phyloP scores from a whole-genome alignment of 176 grass and related monocot species.

The Alopecurus myosuroides region DNA sequence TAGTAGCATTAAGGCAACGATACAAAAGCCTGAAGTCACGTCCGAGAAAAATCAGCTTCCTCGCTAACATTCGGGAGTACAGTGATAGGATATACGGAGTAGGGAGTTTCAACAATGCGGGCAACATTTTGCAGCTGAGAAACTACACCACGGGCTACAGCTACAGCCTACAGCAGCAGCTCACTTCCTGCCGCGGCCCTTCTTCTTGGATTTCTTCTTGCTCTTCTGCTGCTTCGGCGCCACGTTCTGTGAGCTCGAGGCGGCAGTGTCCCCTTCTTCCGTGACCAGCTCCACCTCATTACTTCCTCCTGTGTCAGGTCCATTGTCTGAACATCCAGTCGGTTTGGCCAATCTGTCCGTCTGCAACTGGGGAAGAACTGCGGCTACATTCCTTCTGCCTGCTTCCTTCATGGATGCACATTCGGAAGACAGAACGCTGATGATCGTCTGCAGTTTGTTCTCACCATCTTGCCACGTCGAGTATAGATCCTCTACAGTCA shows the following conservation, averaged over 20 bases:
- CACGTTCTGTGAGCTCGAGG: background rate
- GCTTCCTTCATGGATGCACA: too few relatives aligned
- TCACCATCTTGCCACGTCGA: conserved; percentile 23
- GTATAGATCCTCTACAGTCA: conserved; percentile 16
- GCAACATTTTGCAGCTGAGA: background rate
- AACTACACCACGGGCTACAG: background rate
- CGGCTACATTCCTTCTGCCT: too few relatives aligned
- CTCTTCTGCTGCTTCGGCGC: conserved; percentile 9
- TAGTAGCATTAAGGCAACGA: background rate
- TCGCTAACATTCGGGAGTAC: background rate
- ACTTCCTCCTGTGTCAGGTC: background rate
- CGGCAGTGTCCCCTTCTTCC: background rate
- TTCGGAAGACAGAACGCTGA: conserved; percentile 8
- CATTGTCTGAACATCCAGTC: conserved; percentile 10
- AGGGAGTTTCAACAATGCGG: background rate
- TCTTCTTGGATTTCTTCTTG: conserved; percentile 31
- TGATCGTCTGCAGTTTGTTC: conserved; percentile 26
- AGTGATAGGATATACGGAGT: too few relatives aligned
- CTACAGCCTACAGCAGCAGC: background rate
- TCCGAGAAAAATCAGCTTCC: background rate
- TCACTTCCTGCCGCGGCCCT: conserved; percentile 22
- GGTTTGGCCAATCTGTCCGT: too few relatives aligned
- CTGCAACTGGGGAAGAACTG: too few relatives aligned
- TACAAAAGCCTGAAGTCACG: background rate
- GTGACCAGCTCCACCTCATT: background rate